phyloP scores from a whole-genome alignment of 2,329 filamentous ascomycete genomes.

The Trichoderma asperellum region DNA sequence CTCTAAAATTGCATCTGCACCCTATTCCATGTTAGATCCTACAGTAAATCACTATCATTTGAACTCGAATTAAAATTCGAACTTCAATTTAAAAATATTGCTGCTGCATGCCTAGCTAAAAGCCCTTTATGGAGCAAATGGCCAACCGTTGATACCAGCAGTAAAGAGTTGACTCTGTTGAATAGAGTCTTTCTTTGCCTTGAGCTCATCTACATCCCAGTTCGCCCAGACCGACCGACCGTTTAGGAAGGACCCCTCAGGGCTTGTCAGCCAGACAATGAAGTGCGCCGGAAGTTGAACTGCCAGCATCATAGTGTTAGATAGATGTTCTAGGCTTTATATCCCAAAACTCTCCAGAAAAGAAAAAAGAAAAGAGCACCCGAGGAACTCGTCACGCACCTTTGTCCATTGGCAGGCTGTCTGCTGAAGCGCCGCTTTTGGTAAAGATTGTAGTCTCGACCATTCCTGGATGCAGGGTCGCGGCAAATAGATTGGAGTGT shows the following conservation, averaged over 20 bases:
- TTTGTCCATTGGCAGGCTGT: slow-evolving; percentile 33
- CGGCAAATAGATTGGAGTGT: slow-evolving; percentile 34
- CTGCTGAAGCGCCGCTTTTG: slow-evolving; percentile 33
- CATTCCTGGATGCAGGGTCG: slow-evolving; percentile 35
- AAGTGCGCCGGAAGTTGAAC: slow-evolving; percentile 47
- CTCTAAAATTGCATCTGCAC: neutral
- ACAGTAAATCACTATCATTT: neutral
- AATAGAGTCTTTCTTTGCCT: slow-evolving; percentile 34
- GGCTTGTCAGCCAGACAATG: slow-evolving; percentile 48
- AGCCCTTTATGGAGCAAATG: neutral
- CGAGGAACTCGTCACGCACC: slow-evolving; percentile 15
- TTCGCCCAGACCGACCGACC: slow-evolving; percentile 52
- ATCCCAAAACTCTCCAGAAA: neutral
- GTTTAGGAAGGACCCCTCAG: slow-evolving; percentile 53
- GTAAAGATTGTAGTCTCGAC: slow-evolving; percentile 34
- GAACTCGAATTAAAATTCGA: no score
- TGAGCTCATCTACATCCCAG: slow-evolving; percentile 57
- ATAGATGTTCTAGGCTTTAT: neutral
- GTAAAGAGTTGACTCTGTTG: slow-evolving; percentile 21
- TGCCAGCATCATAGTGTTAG: slow-evolving; percentile 1
- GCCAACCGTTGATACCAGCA: slow-evolving; percentile 24
- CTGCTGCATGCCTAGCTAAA: neutral
- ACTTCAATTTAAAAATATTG: neutral
- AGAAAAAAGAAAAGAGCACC: neutral
- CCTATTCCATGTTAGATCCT: neutral